Evolutionary conservation across 2,329 filamentous ascomycete species (phyloP).

Genomic region (Xylaria polymorpha): DNA sequence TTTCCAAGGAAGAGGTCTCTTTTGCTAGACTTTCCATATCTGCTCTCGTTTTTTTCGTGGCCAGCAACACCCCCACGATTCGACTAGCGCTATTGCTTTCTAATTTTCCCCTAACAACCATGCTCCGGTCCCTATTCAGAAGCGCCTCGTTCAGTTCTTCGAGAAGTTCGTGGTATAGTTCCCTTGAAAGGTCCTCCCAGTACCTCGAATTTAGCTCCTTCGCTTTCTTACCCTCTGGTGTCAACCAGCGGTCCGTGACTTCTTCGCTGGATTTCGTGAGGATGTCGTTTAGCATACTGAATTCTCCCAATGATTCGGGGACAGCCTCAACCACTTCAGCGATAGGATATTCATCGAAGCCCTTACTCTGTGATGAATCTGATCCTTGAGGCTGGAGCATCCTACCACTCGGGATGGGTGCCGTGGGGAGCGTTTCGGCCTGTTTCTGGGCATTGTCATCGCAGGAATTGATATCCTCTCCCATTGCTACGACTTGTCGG

Average conservation of each 20-base stretch:
- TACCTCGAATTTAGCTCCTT: not conserved
- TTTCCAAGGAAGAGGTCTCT: not conserved
- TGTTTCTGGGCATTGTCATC: constrained; percentile 1
- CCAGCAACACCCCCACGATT: constrained; percentile 12
- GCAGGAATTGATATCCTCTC: not conserved
- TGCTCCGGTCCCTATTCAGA: not conserved
- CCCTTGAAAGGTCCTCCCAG: not conserved
- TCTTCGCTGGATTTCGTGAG: not conserved
- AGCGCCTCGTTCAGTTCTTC: not conserved
- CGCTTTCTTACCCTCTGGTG: not conserved
- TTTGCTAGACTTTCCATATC: constrained; percentile 6
- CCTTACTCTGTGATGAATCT: not conserved
- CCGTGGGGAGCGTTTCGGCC: not conserved
- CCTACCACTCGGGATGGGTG: not conserved
- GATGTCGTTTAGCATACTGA: not conserved
- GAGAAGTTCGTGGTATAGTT: not conserved
- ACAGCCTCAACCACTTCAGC: not conserved
- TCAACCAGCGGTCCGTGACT: not conserved
- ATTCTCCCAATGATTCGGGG: not conserved
- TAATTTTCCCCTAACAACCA: not conserved
- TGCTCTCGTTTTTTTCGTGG: constrained; percentile 5
- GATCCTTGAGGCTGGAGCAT: not conserved
- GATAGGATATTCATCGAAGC: not conserved
- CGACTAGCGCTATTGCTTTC: not conserved
- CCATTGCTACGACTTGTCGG: not conserved